Evolutionary conservation across 1,284 basidiomycete species (phyloP).

Genomic region (Sanghuangporus sanghuang): DNA sequence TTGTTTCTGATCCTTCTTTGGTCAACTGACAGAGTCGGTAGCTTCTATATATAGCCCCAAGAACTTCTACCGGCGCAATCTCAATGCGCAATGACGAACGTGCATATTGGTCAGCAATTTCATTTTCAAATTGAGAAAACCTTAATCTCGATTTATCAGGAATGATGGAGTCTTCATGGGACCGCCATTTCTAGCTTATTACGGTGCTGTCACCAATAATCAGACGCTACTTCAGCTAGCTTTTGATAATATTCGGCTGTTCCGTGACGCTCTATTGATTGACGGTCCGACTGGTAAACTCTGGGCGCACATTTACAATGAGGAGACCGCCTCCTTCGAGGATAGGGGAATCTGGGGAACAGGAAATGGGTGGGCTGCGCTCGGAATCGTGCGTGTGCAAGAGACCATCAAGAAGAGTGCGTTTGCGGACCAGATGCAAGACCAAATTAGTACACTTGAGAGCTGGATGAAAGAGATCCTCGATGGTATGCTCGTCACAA

Average conservation of each 20-base stretch:
- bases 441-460: constrained; percentile 30
- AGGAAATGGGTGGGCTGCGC: constrained; percentile 38
- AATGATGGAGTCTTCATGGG: constrained; percentile 59
- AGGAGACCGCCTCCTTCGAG: constrained; percentile 25
- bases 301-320: constrained; percentile 46
- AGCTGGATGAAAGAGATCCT: constrained; percentile 43
- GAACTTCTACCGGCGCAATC: constrained; percentile 45
- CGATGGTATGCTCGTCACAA: constrained; percentile 37
- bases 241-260: constrained; percentile 42
- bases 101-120: constrained; percentile 37
- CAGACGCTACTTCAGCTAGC: constrained; percentile 36
- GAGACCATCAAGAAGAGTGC: constrained; percentile 41
- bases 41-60: constrained; percentile 37
- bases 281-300: constrained; percentile 31
- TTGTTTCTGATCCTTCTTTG: constrained; percentile 18
- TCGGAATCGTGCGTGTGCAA: constrained; percentile 40
- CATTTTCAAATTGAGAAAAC: neutral
- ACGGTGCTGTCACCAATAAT: constrained; percentile 41
- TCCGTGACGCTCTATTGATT: constrained; percentile 38
- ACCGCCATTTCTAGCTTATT: constrained; percentile 55
- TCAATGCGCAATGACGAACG: constrained; percentile 40
- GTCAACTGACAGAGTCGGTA: constrained; percentile 21
- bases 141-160: constrained; percentile 30
- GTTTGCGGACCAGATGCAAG: constrained; percentile 26
- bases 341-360: constrained; percentile 55